A percentile compares a stretch with the other conserved stretches of the same genome.
phyloP scores from a whole-genome alignment of 208 protist species.

The Borovskyia barvae region DNA sequence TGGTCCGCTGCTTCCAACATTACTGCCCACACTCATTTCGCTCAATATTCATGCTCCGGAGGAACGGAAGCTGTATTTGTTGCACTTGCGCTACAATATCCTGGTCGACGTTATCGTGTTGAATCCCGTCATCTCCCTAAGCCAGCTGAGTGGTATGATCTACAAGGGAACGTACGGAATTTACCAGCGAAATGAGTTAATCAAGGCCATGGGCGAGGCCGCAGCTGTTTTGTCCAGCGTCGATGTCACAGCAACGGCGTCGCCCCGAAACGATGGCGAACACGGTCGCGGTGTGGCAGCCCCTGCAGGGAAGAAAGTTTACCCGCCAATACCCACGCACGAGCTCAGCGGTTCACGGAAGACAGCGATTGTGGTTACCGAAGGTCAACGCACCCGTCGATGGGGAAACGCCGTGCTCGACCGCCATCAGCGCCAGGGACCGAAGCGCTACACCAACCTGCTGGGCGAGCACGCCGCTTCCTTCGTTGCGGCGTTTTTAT shows the following conservation, averaged over 20 bases:
- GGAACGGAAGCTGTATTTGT: slow-evolving; percentile 34
- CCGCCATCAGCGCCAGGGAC: slow-evolving; percentile 9
- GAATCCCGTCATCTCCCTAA: slow-evolving; percentile 39
- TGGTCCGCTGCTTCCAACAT: slow-evolving; percentile 37
- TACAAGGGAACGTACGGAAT: slow-evolving; percentile 64
- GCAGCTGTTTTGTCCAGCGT: slow-evolving; percentile 45
- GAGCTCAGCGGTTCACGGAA: slow-evolving; percentile 1
- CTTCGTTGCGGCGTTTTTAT: slow-evolving; percentile 58
- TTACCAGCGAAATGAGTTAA: slow-evolving; percentile 62
- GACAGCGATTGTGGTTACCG: slow-evolving; percentile 36
- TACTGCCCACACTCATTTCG: slow-evolving; percentile 53
- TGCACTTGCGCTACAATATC: slow-evolving; percentile 32
- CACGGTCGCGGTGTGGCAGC: not conserved
- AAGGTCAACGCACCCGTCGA: slow-evolving; percentile 58
- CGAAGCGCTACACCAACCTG: slow-evolving; percentile 32
- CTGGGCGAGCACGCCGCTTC: slow-evolving; percentile 38
- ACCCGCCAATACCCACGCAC: slow-evolving; percentile 60
- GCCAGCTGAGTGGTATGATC: slow-evolving; percentile 47
- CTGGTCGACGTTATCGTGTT: slow-evolving; percentile 59
- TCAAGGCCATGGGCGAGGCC: slow-evolving; percentile 61
- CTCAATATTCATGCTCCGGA: slow-evolving; percentile 66
- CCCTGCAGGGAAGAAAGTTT: slow-evolving; percentile 35
- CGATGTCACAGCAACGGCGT: not conserved
- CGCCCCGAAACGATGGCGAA: not conserved
- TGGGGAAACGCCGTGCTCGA: slow-evolving; percentile 54